A percentile compares a stretch with the other conserved stretches of the same genome.
phyloP scores from a whole-genome alignment of 352 stramenopile genomes.

The Thraustochytrium striatum region DNA sequence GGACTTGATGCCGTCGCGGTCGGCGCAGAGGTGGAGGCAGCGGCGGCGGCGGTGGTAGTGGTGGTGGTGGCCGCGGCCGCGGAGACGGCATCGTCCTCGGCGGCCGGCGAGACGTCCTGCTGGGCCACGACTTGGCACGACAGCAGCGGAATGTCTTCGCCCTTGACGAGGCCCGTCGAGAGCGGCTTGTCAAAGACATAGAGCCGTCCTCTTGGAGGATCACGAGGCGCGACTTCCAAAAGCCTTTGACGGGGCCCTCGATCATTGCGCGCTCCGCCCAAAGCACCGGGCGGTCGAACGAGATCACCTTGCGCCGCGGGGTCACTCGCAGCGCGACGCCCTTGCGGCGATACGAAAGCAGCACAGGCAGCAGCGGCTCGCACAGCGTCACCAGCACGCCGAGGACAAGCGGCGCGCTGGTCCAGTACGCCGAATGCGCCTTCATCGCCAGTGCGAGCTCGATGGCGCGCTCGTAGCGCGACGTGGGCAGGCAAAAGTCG shows the following conservation, averaged over 20 bases:
- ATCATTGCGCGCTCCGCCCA: slow-evolving; percentile 1
- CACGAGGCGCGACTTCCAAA: not conserved
- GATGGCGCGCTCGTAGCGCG: slow-evolving; percentile 74
- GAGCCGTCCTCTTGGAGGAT: slow-evolving; percentile 12
- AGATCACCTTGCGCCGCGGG: not conserved
- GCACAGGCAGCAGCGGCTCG: slow-evolving; percentile 10
- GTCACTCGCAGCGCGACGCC: not conserved
- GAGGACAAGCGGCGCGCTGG: slow-evolving; percentile 75
- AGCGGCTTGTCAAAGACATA: slow-evolving; percentile 22
- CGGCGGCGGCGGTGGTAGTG: too few species aligned
- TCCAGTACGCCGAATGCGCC: slow-evolving; percentile 80
- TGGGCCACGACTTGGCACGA: slow-evolving; percentile 5
- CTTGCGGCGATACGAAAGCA: not conserved
- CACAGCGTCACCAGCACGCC: slow-evolving; percentile 23
- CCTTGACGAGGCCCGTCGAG: not conserved
- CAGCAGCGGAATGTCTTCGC: not conserved
- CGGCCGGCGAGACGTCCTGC: not conserved
- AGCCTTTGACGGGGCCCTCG: slow-evolving; percentile 16
- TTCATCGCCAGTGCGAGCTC: slow-evolving; percentile 71
- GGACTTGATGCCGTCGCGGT: too few species aligned
- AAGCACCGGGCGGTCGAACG: not conserved
- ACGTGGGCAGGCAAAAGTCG: slow-evolving; percentile 71
- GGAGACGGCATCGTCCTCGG: not conserved
- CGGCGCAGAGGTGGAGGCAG: not conserved
- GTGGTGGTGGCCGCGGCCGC: too few species aligned